These are phyloP conservation scores for Colletotrichum echinochloae DNA, from an alignment of 2,329 filamentous ascomycete species.

Conservation along the genomic window DNA sequence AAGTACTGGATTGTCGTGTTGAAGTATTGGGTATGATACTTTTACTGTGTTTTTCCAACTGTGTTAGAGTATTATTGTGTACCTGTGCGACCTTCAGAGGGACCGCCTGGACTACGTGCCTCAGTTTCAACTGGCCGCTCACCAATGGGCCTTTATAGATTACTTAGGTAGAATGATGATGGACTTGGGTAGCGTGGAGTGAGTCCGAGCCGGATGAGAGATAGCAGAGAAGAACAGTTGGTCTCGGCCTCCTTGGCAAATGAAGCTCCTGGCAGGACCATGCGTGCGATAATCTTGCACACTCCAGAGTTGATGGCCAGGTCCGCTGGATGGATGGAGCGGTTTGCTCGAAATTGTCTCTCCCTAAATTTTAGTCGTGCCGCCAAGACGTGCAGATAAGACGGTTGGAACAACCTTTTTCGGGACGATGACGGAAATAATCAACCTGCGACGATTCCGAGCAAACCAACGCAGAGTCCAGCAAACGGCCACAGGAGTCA, in stretches of 20 bases:
- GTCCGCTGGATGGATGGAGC: not conserved
- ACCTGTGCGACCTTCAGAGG: too few relatives aligned
- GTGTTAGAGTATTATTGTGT: too few relatives aligned
- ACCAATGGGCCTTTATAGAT: not conserved
- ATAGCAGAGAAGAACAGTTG: not conserved
- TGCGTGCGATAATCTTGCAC: not conserved
- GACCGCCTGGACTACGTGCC: too few relatives aligned
- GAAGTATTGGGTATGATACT: too few relatives aligned
- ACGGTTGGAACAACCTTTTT: slow-evolving; percentile 13
- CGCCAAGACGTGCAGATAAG: not conserved
- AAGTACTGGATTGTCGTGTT: too few relatives aligned
- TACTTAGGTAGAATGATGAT: too few relatives aligned
- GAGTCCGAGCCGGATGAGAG: slow-evolving; percentile 24
- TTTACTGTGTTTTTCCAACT: too few relatives aligned
- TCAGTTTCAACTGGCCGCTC: not conserved
- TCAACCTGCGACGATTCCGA: slow-evolving; percentile 26
- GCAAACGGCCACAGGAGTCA: too few relatives aligned
- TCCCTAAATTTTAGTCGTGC: not conserved
- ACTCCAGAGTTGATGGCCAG: not conserved
- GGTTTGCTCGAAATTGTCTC: not conserved
- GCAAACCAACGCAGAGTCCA: not conserved
- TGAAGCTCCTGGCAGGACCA: not conserved
- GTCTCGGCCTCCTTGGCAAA: not conserved
- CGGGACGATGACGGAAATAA: not conserved
- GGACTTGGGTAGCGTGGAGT: slow-evolving; percentile 10